These are phyloP conservation scores for Ceratocystiopsis sp. DNA, from an alignment of 2,329 filamentous ascomycete species.

Conservation along the genomic window DNA sequence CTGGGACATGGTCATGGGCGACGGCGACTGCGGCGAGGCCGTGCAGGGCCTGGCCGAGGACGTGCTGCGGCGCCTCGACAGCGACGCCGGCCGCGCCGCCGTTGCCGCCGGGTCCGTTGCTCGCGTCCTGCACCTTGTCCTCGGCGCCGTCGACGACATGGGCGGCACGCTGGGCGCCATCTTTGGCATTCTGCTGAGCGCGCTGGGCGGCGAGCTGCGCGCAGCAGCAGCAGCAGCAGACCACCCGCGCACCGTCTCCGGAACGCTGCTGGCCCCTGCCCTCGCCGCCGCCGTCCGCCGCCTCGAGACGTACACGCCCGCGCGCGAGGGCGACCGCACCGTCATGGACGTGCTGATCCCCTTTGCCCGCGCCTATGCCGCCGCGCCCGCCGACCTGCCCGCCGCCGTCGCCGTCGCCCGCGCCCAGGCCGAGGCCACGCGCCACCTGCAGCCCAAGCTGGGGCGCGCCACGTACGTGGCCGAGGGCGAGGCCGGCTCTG, in stretches of 20 bases:
- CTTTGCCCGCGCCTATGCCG: slow-evolving; percentile 29
- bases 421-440: slow-evolving; percentile 44
- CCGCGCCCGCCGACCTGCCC: slow-evolving; percentile 29
- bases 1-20: slow-evolving; percentile 47
- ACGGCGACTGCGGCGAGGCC: slow-evolving; percentile 50
- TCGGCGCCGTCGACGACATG: slow-evolving; percentile 40
- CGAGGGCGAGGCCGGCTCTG: slow-evolving; percentile 29
- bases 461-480: slow-evolving; percentile 54
- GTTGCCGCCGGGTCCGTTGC: slow-evolving; percentile 28
- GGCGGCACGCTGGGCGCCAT: slow-evolving; percentile 35
- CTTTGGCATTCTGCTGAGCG: slow-evolving; percentile 36
- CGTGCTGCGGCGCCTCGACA: slow-evolving; percentile 28
- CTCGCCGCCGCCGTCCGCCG: slow-evolving; percentile 26
- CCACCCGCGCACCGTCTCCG: slow-evolving; percentile 11
- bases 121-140: slow-evolving; percentile 29
- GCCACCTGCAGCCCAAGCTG: slow-evolving; percentile 45
- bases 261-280: slow-evolving; percentile 25
- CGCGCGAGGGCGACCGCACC: slow-evolving; percentile 36
- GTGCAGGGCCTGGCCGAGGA: slow-evolving; percentile 34
- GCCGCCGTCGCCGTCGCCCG: slow-evolving; percentile 41
- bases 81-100: slow-evolving; percentile 13
- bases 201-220: slow-evolving; percentile 25
- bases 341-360: slow-evolving; percentile 41
- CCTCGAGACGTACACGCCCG: slow-evolving; percentile 34
- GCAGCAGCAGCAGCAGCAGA: too few relatives aligned